Conservation (phyloP, 306 rosid species). For the Biancaea sappan region DNA sequence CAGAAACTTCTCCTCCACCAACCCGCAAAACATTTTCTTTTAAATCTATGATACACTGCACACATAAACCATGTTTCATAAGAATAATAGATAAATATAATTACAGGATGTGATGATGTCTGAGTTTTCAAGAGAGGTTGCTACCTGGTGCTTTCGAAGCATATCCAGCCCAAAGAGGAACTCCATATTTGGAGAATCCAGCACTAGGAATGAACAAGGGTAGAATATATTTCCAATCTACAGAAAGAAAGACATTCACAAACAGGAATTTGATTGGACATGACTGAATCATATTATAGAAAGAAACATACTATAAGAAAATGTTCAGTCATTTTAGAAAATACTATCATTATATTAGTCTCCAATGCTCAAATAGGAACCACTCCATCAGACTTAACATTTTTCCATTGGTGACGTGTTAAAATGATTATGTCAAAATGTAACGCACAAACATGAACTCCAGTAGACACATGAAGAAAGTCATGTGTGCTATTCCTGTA, state of each 20-base stretch:
- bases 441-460: slow-evolving; percentile 2
- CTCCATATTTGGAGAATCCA: slow-evolving; percentile 93
- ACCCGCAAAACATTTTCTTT: slow-evolving; percentile 87
- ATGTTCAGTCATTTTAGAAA: not conserved
- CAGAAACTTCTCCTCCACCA: slow-evolving; percentile 95
- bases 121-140: slow-evolving; percentile 9
- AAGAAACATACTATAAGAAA: not conserved
- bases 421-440: not conserved
- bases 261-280: not conserved
- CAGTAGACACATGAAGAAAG: not conserved
- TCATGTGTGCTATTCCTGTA: too few species aligned
- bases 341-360: slow-evolving; percentile 5
- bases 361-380: slow-evolving; percentile 23
- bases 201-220: slow-evolving; percentile 87
- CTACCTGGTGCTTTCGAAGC: slow-evolving; percentile 98
- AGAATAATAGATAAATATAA: slow-evolving; percentile 29
- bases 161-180: slow-evolving; percentile 96
- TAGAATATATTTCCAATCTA: slow-evolving; percentile 88
- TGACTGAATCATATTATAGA: not conserved
- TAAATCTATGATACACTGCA: slow-evolving; percentile 85
- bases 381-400: not conserved
- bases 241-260: slow-evolving; percentile 23
- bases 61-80: slow-evolving; percentile 31
- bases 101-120: slow-evolving; percentile 3
- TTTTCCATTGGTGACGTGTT: not conserved